Conservation (phyloP, 192 early-diverging fungal species). For the Entomortierella beljakovae region DNA sequence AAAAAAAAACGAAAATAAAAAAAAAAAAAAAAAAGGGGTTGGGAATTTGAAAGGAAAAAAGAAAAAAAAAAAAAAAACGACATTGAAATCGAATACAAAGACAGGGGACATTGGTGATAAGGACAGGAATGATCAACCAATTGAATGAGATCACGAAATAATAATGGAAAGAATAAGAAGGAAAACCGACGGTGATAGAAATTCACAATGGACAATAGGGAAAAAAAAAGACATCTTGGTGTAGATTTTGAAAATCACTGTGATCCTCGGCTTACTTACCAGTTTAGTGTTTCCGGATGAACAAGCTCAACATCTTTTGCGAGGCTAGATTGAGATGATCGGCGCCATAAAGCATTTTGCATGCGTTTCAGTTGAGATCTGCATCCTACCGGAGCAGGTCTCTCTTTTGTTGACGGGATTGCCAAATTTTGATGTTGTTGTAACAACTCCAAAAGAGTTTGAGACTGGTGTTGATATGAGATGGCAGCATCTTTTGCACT, state of each 20-base stretch:
- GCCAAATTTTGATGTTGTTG: constrained; percentile 37
- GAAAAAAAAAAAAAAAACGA: not conserved
- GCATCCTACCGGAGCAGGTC: constrained; percentile 44
- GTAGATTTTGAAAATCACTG: not conserved
- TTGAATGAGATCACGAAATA: not conserved
- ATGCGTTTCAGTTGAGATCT: constrained; percentile 37
- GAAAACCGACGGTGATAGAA: too few relatives aligned
- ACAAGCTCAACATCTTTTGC: constrained; percentile 51
- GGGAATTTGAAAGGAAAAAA: not conserved
- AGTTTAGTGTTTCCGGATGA: constrained; percentile 49
- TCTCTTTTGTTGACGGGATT: constrained; percentile 26
- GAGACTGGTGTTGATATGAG: constrained; percentile 46
- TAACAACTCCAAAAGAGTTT: constrained; percentile 33
- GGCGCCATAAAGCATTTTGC: constrained; percentile 52
- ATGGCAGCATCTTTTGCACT: constrained; percentile 48
- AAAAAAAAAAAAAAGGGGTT: not conserved
- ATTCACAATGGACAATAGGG: too few relatives aligned
- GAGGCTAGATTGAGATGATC: constrained; percentile 37
- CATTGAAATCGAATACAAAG: too few relatives aligned
- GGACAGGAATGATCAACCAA: too few relatives aligned
- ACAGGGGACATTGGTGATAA: too few relatives aligned
- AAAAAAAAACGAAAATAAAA: not conserved
- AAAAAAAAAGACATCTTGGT: too few relatives aligned
- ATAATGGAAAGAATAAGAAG: too few relatives aligned
- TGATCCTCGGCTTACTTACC: constrained; percentile 15